Evolutionary conservation across 1,139 yeast genomes (phyloP), one percentile per base, ranked within the genome.

Genomic region (Pichia sp.): DNA sequence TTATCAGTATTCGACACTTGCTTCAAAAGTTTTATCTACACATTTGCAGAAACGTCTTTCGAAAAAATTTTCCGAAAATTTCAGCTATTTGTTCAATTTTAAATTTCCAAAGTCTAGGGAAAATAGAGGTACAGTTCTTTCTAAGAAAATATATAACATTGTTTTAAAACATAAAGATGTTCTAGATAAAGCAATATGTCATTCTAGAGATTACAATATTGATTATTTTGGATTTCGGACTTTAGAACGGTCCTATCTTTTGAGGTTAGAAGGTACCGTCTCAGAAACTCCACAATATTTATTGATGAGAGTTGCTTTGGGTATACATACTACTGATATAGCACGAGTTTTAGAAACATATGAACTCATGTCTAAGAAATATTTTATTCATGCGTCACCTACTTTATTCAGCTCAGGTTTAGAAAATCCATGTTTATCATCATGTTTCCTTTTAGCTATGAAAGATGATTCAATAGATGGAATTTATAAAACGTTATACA

Each of bases 381-480:
- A 65, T 51, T 72, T 74, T 53, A 72, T 73, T 33, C 79, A 74
- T 54, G 78, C 78, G 3, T 70, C 76, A 5, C 80, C 80, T 4
- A 74, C 80, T 0, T 60, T 74, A 43, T 74, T 72, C 57, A 73
- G 71, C 48, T 69, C 78, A 2, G 79, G 78, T 18, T 69, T 76
- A 7, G 64, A 66, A n/a, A 62, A 60, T 37, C 69, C 71, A 13
- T 68, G 60, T 47, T 60, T 74, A 52, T 74, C 80, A 10, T 74
- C 79, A 6, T 75, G 80, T 50, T 76, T 74, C 58, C 60, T 74
- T 34, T 63, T 75, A 13, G 79, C 78, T 11, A 73, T 74, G 77
- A 66, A 73, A 47, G 77, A 71, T 19, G 80, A 75, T 53, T 74
- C 80, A 6, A 72, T 75, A 24, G 80, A 76, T 44, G 80, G 79